Conservation (phyloP, 805 yeast genomes). For the Ogataea trehaloabstinens region DNA sequence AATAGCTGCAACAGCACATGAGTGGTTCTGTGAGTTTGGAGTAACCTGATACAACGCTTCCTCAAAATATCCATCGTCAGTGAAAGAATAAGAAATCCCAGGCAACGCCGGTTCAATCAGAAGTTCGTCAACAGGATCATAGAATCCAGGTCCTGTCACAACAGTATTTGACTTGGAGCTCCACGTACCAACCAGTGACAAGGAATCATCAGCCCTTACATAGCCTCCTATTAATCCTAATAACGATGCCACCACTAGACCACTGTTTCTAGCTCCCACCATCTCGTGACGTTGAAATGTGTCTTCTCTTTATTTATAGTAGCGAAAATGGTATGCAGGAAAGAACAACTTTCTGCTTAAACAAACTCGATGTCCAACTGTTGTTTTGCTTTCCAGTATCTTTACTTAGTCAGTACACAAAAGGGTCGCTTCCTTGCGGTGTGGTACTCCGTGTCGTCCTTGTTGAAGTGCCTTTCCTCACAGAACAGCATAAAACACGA, state of each 20-base stretch:
- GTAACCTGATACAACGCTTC: constrained; percentile 82
- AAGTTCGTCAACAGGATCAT: constrained; percentile 93
- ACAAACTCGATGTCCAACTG: too few relatives aligned
- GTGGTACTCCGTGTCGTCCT: too few relatives aligned
- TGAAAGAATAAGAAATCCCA: constrained; percentile 90
- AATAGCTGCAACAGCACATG: constrained; percentile 79
- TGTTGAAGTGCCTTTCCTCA: too few relatives aligned
- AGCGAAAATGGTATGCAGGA: too few relatives aligned
- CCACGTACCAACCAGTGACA: constrained; percentile 85
- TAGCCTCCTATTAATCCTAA: background rate
- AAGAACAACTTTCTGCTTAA: too few relatives aligned
- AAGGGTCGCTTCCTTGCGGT: too few relatives aligned
- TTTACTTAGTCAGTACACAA: too few relatives aligned
- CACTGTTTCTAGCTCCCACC: background rate
- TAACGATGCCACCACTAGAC: background rate
- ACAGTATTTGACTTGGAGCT: constrained; percentile 89
- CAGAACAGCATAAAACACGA: too few relatives aligned
- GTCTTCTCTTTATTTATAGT: background rate
- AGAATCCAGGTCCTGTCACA: constrained; percentile 94
- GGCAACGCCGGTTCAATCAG: constrained; percentile 94
- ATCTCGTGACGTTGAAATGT: too few relatives aligned
- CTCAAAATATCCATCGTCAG: constrained; percentile 88
- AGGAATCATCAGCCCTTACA: constrained; percentile 5
- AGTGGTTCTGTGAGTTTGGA: constrained; percentile 68
- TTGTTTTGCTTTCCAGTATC: too few relatives aligned